Base-by-base conservation (phyloP, 83 land plant genomes). In the Larix sibirica region DNA sequence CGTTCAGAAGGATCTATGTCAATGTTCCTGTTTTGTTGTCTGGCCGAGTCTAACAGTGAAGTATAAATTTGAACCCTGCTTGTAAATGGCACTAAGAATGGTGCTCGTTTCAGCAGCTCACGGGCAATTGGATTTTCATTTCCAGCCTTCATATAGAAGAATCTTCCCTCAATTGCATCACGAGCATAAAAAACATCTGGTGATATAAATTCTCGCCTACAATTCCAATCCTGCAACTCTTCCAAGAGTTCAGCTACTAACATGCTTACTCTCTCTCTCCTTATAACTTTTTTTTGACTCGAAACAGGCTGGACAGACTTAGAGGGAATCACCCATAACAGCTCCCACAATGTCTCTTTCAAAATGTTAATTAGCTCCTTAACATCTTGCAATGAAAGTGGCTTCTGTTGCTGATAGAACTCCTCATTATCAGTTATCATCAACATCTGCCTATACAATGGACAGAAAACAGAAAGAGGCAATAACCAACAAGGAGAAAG, bases 221-320 rank as follows among this genome's bases (percentile, higher is more conserved):
- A 95, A 77, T 97, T 97, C 92, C 99, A 95, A 84, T 95, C 99
- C 83, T 97, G 95, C 84, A 97, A 81, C 99, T 97, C 84, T 31
- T 87, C 89, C 67, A 95, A 81, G 23, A 97, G 94, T 80, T 91
- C 92, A 63, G 97, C 83, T 23, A 89, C 84, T 24, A 87, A 91
- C 81, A 76, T 81, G 59, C 86, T 84, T 71, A 92, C 93, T 86
- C 81, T 90, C 54, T 90, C 54, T 88, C 63, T 90, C 50, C 87
- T 63, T 87, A 87, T 23, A 86, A 38, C 13, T 54, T 67, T 86
- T 85, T 85, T 88, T 60, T 77, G 78, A 47, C 67, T 40, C 40
- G 84, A 54, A 24, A 33, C n/a, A 36, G 66, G 63, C 21, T 31
- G 62, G n/a, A 79, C 66, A 69, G 77, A 18, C 77, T 84, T 82